Conservation (phyloP, 1,284 basidiomycete genomes). For the Cutaneotrichosporon sp. region DNA sequence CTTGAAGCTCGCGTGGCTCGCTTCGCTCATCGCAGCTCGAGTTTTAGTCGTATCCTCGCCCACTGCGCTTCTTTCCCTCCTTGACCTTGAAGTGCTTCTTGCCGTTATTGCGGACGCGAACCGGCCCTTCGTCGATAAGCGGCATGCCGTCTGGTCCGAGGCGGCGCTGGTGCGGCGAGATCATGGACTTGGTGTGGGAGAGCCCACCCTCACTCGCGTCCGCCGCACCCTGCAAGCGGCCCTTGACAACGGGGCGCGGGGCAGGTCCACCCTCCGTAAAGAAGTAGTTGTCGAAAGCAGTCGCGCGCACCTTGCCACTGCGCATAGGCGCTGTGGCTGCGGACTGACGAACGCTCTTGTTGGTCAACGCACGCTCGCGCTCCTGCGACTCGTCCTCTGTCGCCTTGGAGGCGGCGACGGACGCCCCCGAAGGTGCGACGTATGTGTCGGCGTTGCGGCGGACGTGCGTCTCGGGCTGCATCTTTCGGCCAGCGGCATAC, state of each 20-base stretch:
- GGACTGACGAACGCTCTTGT: slow-evolving; percentile 33
- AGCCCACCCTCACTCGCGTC: slow-evolving; percentile 55
- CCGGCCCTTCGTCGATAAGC: slow-evolving; percentile 56
- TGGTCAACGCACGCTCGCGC: slow-evolving; percentile 19
- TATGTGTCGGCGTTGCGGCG: slow-evolving; percentile 78
- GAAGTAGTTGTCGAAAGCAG: slow-evolving; percentile 78
- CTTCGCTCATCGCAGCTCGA: not conserved
- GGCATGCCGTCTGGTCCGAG: slow-evolving; percentile 72
- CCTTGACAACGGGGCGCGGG: slow-evolving; percentile 65
- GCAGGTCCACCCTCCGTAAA: slow-evolving; percentile 65
- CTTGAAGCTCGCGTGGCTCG: not conserved
- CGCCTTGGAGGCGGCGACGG: not conserved
- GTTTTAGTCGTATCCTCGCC: slow-evolving; percentile 74
- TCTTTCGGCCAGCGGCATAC: slow-evolving; percentile 63
- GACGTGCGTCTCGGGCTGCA: slow-evolving; percentile 79
- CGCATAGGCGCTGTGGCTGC: slow-evolving; percentile 49
- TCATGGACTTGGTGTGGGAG: slow-evolving; percentile 62
- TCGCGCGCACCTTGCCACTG: slow-evolving; percentile 57
- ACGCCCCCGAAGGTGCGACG: slow-evolving; percentile 53
- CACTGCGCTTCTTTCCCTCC: slow-evolving; percentile 83
- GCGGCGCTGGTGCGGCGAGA: slow-evolving; percentile 77
- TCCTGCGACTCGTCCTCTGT: not conserved
- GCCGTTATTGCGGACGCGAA: slow-evolving; percentile 58
- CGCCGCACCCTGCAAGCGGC: slow-evolving; percentile 54
- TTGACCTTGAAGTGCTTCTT: slow-evolving; percentile 90